These are phyloP conservation scores for Favolaschia claudopus DNA, from an alignment of 768 basidiomycete genomes.

Conservation along the genomic window DNA sequence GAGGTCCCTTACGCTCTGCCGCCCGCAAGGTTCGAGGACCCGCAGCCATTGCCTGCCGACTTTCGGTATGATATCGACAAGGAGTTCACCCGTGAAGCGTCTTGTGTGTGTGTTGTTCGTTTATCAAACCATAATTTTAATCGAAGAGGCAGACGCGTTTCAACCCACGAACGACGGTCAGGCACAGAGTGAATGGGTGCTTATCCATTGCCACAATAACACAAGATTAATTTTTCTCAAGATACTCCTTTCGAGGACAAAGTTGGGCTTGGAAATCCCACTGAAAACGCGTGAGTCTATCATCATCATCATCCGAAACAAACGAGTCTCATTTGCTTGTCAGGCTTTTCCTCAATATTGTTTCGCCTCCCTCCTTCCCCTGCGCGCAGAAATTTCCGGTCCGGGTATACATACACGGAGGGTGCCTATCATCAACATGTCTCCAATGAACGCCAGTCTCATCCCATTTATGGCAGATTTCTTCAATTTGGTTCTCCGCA, in stretches of 20 bases:
- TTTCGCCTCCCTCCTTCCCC: slow-evolving; percentile 61
- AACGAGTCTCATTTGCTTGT: background rate
- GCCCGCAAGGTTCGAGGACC: slow-evolving; percentile 70
- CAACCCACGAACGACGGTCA: slow-evolving; percentile 76
- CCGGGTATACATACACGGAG: slow-evolving; percentile 81
- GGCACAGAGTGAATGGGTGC: slow-evolving; percentile 50
- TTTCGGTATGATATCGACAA: slow-evolving; percentile 66
- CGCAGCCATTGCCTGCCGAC: slow-evolving; percentile 58
- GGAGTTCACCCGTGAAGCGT: slow-evolving; percentile 67
- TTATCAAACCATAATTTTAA: background rate
- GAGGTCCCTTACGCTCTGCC: slow-evolving; percentile 80
- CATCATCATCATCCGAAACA: background rate
- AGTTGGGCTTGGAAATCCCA: slow-evolving; percentile 71
- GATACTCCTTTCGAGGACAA: slow-evolving; percentile 61
- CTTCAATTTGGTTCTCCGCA: slow-evolving; percentile 84
- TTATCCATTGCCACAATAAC: background rate
- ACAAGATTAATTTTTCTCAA: slow-evolving; percentile 29
- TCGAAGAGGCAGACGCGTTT: slow-evolving; percentile 52
- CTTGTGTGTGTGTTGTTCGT: slow-evolving; percentile 49
- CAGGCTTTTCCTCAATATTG: slow-evolving; percentile 73
- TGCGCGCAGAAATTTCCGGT: slow-evolving; percentile 60
- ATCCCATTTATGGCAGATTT: slow-evolving; percentile 52
- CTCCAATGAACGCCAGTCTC: background rate
- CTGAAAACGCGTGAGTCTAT: slow-evolving; percentile 70
- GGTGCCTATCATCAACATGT: slow-evolving; percentile 46